Conservation (phyloP, 208 protist genomes). For the Acanthamoeba lugdunensis region DNA sequence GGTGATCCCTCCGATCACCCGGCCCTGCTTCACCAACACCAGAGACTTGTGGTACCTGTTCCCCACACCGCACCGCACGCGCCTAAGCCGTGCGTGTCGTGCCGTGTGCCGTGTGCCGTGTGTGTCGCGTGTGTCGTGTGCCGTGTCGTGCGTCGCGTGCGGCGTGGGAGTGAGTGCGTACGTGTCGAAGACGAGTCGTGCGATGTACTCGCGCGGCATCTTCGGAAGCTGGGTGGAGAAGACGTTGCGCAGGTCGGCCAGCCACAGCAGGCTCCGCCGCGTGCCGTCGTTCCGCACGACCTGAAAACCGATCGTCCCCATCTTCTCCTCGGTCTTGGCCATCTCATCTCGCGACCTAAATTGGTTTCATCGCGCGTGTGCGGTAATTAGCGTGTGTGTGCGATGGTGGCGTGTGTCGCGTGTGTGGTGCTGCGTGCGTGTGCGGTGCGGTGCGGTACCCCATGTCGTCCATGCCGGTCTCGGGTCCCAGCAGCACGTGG, state of each 20-base stretch:
- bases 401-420: too few relatives aligned
- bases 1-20: conserved; percentile 89
- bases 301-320: conserved; percentile 2
- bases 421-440: too few relatives aligned
- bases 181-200: conserved; percentile 87
- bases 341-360: neutral
- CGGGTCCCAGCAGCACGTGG: conserved; percentile 11
- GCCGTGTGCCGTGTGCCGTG: too few relatives aligned
- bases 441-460: neutral
- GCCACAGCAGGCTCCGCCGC: neutral
- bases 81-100: too few relatives aligned
- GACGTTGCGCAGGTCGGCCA: conserved; percentile 88
- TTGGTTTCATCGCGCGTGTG: neutral
- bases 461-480: conserved; percentile 33
- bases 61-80: too few relatives aligned
- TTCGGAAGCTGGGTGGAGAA: conserved; percentile 91
- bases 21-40: conserved; percentile 75
- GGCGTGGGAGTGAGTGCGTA: too few relatives aligned
- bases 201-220: conserved; percentile 92
- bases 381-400: neutral
- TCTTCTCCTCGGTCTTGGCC: conserved; percentile 4
- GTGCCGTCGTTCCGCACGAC: neutral
- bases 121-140: too few relatives aligned
- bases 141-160: neutral
- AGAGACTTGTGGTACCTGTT: conserved; percentile 69